These are phyloP conservation scores for Ilex asprella DNA, from an alignment of 257 asterid species.

Conservation along the genomic window DNA sequence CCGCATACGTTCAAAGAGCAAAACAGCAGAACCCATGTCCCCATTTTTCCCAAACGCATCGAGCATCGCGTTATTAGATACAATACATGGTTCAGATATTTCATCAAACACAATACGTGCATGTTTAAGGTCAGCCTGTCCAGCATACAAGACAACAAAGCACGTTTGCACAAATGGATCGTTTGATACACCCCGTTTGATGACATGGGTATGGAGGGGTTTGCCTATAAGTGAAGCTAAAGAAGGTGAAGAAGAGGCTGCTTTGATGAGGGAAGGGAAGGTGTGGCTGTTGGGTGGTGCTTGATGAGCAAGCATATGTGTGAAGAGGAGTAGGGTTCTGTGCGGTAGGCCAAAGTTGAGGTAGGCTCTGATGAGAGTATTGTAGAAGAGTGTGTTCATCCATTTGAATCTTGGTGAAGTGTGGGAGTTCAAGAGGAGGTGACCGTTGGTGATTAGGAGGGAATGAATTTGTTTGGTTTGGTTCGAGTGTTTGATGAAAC, in stretches of 20 bases:
- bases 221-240: slow-evolving; percentile 23
- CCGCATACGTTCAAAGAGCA: slow-evolving; percentile 45
- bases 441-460: slow-evolving; percentile 44
- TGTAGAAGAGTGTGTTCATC: slow-evolving; percentile 76
- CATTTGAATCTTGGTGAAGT: slow-evolving; percentile 19
- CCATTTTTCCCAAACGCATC: slow-evolving; percentile 65
- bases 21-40: slow-evolving; percentile 44
- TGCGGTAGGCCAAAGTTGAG: slow-evolving; percentile 39
- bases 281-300: slow-evolving; percentile 79
- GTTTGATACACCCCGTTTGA: slow-evolving; percentile 49
- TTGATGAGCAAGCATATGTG: slow-evolving; percentile 55
- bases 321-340: slow-evolving; percentile 44
- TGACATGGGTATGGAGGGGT: slow-evolving; percentile 54
- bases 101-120: slow-evolving; percentile 62
- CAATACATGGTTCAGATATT: slow-evolving; percentile 52
- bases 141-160: slow-evolving; percentile 47
- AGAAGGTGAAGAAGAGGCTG: slow-evolving; percentile 30
- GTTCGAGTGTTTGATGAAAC: slow-evolving; percentile 19
- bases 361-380: slow-evolving; percentile 63
- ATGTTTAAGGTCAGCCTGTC: slow-evolving; percentile 30
- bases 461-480: slow-evolving; percentile 60
- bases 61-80: slow-evolving; percentile 64
- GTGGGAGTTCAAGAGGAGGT: slow-evolving; percentile 35
- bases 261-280: slow-evolving; percentile 67
- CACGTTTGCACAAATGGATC: slow-evolving; percentile 76